Evolutionary conservation across 2,329 filamentous ascomycete species (phyloP).

Genomic region (Fusarium sp.): DNA sequence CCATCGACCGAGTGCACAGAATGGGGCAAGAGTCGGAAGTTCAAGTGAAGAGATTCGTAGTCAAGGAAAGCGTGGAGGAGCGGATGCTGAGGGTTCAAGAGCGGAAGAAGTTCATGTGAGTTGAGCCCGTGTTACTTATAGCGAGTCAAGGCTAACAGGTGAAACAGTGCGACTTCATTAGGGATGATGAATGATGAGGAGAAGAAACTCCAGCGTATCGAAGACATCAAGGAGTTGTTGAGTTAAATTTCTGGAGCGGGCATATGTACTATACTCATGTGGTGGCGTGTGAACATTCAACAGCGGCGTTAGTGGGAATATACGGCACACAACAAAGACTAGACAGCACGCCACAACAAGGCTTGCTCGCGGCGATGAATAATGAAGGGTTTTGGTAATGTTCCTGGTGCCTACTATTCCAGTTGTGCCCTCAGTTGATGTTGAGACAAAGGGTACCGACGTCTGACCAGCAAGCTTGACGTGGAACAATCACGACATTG

Average conservation of each 20-base stretch:
- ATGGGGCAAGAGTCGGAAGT: conserved; percentile 95
- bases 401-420: conserved; percentile 20
- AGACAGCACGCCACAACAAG: conserved; percentile 21
- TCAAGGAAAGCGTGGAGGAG: conserved; percentile 92
- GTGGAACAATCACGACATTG: conserved; percentile 34
- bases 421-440: background rate
- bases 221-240: conserved; percentile 93
- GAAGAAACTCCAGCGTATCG: conserved; percentile 89
- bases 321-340: conserved; percentile 22
- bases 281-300: conserved; percentile 15
- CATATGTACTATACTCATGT: background rate
- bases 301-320: conserved; percentile 32
- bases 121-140: conserved; percentile 46
- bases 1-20: conserved; percentile 96
- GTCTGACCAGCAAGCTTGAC: conserved; percentile 45
- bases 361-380: conserved; percentile 22
- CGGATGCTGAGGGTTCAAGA: conserved; percentile 96
- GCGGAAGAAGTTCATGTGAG: conserved; percentile 94
- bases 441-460: conserved; percentile 30
- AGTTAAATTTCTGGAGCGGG: conserved; percentile 61
- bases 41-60: conserved; percentile 88
- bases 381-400: conserved; percentile 23
- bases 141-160: conserved; percentile 29
- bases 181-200: conserved; percentile 97
- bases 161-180: conserved; percentile 84